Base-by-base conservation (phyloP, 2,329 filamentous ascomycete genomes). In the Sarocladium oryzae region DNA sequence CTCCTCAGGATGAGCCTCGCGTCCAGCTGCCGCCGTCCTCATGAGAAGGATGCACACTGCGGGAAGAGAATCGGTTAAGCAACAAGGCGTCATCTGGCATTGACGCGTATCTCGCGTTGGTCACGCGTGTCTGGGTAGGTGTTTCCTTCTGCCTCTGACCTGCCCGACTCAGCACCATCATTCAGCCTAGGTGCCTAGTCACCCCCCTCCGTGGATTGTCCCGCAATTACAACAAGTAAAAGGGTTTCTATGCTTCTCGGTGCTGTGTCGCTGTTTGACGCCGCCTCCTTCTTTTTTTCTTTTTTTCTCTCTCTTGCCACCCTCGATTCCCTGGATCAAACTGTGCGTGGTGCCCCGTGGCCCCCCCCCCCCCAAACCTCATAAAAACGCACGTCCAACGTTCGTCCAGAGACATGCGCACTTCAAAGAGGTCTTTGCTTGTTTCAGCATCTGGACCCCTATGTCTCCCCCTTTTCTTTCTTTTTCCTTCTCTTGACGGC, bases 381-480 rank as follows among this genome's bases (percentile, higher is more conserved):
- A 21, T 26, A 16, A 24, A 33, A 24, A 7, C 40, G 43, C 43
- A 48, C 28, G 26, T 24, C 21, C 43, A 48, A 48, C 26, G 43
- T 32, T 48, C 43, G 24, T 33, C 43, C 24, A 32, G 21, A 18
- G 13, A 10, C 10, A 4, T 8, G 18, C 18, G 16, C 21, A 24
- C 28, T n/a, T n/a, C n/a, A n/a, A n/a, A n/a, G n/a, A n/a, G n/a
- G n/a, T 28, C 21, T 45, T 28, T 45, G 11, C 13, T 28, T 33
- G 43, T 48, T 16, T 48, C 43, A 48, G 20, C 43, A 33, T 13
- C 43, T 16, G 20, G 43, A 26, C 40, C 40, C 40, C 21, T 43
- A 8, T 3, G 11, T 43, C 21, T 11, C n/a, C n/a, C 40, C 11
- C 21, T 15, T 37, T 30, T 30, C 13, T 30, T 13, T 7, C 28